Evolutionary conservation across 1,139 yeast species (phyloP), one percentile per base, ranked within the genome.

Genomic region (Protomyces macrosporus): DNA sequence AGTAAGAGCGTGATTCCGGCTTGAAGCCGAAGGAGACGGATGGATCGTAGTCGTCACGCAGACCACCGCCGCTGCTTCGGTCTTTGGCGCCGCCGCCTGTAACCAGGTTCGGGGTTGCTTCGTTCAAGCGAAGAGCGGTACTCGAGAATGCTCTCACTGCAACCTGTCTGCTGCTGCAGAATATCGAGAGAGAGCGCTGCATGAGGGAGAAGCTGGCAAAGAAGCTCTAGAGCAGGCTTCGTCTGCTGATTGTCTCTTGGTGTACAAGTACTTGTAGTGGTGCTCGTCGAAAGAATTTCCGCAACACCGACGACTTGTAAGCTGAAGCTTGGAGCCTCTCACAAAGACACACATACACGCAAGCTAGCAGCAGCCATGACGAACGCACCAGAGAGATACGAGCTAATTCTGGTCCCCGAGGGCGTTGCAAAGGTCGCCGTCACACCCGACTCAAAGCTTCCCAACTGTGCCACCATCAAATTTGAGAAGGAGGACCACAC

Each of bases 321-420:
- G 32, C 51, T n/a, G 12, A 6, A 2, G 9, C 51, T n/a, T n/a
- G 32, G 51, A 14, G 34, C 23, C 34, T 32, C 51, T n/a, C 10
- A 6, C 42, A 7, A n/a, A 12, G 9, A 39, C n/a, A 7, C 6
- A 39, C 42, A 39, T 14, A 7, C 14, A 14, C 42, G 3, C n/a
- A n/a, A 9, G 1, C 42, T 7, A 36, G 39, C 12, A 12, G n/a
- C 30, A 32, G 35, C 16, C 58, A 69, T 53, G 61, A 93, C 93
- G 98, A 93, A 93, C 78, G 98, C 98, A 71, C 98, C 98, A 77
- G 98, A 93, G 79, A 87, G 98, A 82, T 93, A 91, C 75, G 98
- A 93, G 79, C 83, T 93, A 61, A 93, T 93, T 75, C 84, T 93
- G 71, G 82, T 93, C 71, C 98, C 98, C n/a, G 98, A 93, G 75